Evolutionary conservation across 345 rosid genomes (phyloP).

Genomic region (Eucalyptus curtisii): DNA sequence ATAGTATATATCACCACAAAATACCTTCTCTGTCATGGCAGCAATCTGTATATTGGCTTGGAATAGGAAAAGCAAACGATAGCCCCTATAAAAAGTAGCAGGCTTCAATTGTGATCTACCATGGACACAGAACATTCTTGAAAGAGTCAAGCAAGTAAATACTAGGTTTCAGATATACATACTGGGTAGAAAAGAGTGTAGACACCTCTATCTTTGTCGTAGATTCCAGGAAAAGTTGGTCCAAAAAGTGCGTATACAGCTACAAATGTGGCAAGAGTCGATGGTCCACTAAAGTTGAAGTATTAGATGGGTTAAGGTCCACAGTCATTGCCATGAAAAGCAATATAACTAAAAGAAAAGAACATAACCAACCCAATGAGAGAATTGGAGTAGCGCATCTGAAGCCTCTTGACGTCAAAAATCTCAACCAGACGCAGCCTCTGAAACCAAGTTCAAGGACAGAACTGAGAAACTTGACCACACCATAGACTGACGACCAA

Average conservation of each 20-base stretch:
- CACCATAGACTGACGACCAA: not conserved
- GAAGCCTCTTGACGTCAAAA: constrained; percentile 84
- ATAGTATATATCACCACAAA: not conserved
- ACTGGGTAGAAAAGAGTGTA: constrained; percentile 92
- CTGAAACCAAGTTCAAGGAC: constrained; percentile 22
- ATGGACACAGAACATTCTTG: not conserved
- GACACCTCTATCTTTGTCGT: constrained; percentile 81
- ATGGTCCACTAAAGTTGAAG: constrained; percentile 49
- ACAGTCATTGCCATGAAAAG: not conserved
- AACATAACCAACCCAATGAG: constrained; percentile 57
- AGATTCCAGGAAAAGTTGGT: constrained; percentile 89
- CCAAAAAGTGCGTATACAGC: constrained; percentile 93
- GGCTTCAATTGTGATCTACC: not conserved
- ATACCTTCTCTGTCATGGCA: constrained; percentile 81
- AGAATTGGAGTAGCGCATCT: constrained; percentile 84
- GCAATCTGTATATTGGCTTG: constrained; percentile 77
- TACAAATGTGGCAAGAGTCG: constrained; percentile 84
- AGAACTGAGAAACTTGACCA: not conserved
- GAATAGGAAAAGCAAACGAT: constrained; percentile 97
- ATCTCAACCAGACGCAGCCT: constrained; percentile 87
- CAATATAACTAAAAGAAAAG: not conserved
- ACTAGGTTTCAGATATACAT: constrained; percentile 1
- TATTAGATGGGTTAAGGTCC: not conserved
- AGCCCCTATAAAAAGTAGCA: constrained; percentile 46
- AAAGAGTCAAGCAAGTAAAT: not conserved